Evolutionary conservation across 148 eudicot species (phyloP), one percentile per base, ranked within the genome.

Genomic region (Pharnaceum exiguum): DNA sequence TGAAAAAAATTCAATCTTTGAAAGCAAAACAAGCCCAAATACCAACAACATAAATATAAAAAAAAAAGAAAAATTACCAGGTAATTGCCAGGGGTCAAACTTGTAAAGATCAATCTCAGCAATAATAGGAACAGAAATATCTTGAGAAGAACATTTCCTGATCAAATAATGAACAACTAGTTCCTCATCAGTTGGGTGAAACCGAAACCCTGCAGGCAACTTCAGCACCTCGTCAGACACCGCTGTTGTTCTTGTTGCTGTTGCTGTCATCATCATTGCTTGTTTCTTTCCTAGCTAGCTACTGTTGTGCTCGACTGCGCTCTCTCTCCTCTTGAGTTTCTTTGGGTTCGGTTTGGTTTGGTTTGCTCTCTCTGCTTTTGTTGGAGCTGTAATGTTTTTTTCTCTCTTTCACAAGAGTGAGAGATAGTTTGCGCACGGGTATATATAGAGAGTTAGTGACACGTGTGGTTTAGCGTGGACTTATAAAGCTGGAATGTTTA

Each of bases 171-270:
- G 86, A 68, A 67, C 65, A 16, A 82, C 83, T n/a, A 82, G 54
- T 63, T 82, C 87, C 49, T 82, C 87, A 26, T 82, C 87, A 9
- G 87, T 82, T 5, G 87, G 87, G 43, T 82, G 86, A 51, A 82
- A 82, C 39, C 86, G 46, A 57, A 82, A 82, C 5, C 86, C 86
- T 1, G 86, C 65, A 2, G 86, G 86, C 24, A 82, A 57, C 24
- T 61, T 57, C 57, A 82, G 27, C 44, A 57, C 79, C 3, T 57
- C 53, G 9, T 55, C n/a, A n/a, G n/a, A n/a, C n/a, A n/a, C n/a
- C n/a, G n/a, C n/a, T n/a, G n/a, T 48, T 16, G 45, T 49, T 69
- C 52, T 50, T 35, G 59, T 36, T 55, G 3, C 12, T 12, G 1
- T 7, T 1, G 40, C 1, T 15, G 13, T 19, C 49, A 45, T 45